A percentile compares a stretch with the other conserved stretches of the same genome.
These are phyloP conservation scores for Cystobasidium onofrii DNA, from an alignment of 768 basidiomycete genomes.

Conservation along the genomic window DNA sequence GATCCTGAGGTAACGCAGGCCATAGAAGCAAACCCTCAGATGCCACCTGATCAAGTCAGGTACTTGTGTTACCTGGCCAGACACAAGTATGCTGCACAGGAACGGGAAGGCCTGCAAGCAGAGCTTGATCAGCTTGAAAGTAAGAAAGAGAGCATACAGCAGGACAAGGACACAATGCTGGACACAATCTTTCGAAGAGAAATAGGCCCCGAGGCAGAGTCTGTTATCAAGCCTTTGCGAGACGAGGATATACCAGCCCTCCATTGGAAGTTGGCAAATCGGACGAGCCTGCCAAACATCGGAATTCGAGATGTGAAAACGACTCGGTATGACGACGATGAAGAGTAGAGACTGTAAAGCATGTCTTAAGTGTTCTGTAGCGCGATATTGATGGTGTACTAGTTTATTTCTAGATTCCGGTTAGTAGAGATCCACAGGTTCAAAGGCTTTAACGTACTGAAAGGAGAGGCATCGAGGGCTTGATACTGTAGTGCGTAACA, in stretches of 20 bases:
- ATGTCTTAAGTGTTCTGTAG: not conserved
- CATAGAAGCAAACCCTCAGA: constrained; percentile 30
- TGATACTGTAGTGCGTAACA: too few species aligned
- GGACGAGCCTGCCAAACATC: constrained; percentile 18
- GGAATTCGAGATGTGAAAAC: constrained; percentile 4
- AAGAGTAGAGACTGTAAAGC: not conserved
- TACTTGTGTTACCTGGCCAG: constrained; percentile 74
- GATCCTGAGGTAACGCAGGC: constrained; percentile 32
- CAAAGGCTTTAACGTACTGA: too few species aligned
- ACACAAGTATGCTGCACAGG: constrained; percentile 59
- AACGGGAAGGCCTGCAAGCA: constrained; percentile 59
- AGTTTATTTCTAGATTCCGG: too few species aligned
- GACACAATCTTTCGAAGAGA: constrained; percentile 47
- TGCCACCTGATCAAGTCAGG: constrained; percentile 48
- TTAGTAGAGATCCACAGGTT: too few species aligned
- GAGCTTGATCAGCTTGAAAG: constrained; percentile 56
- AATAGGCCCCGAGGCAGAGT: constrained; percentile 29
- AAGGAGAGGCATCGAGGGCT: too few species aligned
- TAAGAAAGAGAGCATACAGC: constrained; percentile 48
- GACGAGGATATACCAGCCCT: not conserved
- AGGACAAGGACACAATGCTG: constrained; percentile 47
- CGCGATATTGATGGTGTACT: too few species aligned
- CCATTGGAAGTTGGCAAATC: constrained; percentile 7
- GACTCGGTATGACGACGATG: constrained; percentile 11
- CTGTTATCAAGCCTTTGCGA: not conserved